Evolutionary conservation across 1,139 yeast species (phyloP).

Genomic region (Keqinozyma sinolaborantium): DNA sequence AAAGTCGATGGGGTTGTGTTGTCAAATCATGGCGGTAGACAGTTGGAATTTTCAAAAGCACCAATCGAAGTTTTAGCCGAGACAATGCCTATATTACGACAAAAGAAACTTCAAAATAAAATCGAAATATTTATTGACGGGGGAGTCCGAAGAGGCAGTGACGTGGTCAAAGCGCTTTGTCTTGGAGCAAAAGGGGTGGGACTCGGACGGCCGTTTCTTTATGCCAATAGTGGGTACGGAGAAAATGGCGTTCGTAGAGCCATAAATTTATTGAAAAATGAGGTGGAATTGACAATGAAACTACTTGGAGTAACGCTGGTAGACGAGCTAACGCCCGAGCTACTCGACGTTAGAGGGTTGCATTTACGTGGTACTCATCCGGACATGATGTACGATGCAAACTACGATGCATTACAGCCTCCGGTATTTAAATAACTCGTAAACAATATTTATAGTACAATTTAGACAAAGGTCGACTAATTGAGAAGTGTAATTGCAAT

Average conservation of each 20-base stretch:
- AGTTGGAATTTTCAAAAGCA: conserved; percentile 46
- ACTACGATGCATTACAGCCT: conserved; percentile 10
- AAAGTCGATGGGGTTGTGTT: conserved; percentile 48
- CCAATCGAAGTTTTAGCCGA: conserved; percentile 50
- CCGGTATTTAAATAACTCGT: conserved; percentile 9
- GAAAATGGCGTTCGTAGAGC: conserved; percentile 45
- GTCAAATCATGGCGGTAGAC: conserved; percentile 58
- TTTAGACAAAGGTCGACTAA: too few relatives aligned
- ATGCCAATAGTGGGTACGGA: conserved; percentile 48
- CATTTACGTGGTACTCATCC: conserved; percentile 11
- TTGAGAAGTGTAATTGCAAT: too few relatives aligned
- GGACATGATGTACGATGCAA: conserved; percentile 9
- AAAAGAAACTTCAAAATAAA: conserved; percentile 27
- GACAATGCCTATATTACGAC: conserved; percentile 36
- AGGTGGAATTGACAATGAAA: conserved; percentile 44
- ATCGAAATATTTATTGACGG: conserved; percentile 51
- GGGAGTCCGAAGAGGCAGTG: conserved; percentile 55
- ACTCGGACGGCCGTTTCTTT: conserved; percentile 47
- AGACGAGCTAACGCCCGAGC: conserved; percentile 25
- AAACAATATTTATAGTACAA: too few relatives aligned
- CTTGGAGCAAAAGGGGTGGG: conserved; percentile 59
- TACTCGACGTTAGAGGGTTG: conserved; percentile 11
- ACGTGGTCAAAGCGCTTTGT: conserved; percentile 50
- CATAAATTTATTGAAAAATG: conserved; percentile 40
- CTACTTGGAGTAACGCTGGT: conserved; percentile 39